These are phyloP conservation scores for Stagonosporopsis vannaccii DNA, from an alignment of 2,329 filamentous ascomycete genomes.

Conservation along the genomic window DNA sequence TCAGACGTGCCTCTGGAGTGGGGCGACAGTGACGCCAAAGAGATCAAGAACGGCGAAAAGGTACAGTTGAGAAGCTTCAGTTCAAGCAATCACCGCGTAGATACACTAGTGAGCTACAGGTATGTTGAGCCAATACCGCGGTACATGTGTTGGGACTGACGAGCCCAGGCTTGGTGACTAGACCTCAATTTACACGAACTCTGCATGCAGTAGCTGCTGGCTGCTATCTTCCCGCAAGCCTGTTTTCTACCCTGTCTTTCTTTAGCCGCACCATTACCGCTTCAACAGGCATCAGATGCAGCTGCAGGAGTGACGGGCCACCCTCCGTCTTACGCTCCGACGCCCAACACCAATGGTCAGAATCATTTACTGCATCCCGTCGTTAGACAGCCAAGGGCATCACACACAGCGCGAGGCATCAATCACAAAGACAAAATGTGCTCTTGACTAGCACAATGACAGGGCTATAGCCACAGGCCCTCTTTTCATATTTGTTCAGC, in stretches of 20 bases:
- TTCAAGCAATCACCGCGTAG: conserved; percentile 91
- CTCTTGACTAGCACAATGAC: background rate
- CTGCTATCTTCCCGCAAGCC: conserved; percentile 13
- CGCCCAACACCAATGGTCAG: background rate
- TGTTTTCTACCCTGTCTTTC: conserved; percentile 10
- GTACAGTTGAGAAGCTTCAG: conserved; percentile 96
- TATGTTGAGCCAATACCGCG: conserved; percentile 29
- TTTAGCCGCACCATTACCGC: background rate
- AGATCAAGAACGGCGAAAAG: conserved; percentile 92
- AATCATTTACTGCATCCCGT: background rate
- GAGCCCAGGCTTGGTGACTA: conserved; percentile 16
- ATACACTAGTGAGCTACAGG: conserved; percentile 94
- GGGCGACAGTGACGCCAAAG: conserved; percentile 98
- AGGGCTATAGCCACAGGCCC: conserved; percentile 4
- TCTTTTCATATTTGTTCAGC: conserved; percentile 17
- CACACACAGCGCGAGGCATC: background rate
- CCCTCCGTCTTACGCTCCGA: background rate
- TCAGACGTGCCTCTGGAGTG: conserved; percentile 97
- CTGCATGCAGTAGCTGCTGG: conserved; percentile 13
- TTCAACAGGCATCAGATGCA: conserved; percentile 7
- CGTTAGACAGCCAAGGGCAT: background rate
- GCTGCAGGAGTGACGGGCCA: conserved; percentile 3
- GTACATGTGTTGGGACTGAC: conserved; percentile 22
- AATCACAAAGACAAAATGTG: background rate
- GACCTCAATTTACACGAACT: conserved; percentile 7